Base-by-base conservation (phyloP, 139 green algal genomes). In the Choricystis sp. region DNA sequence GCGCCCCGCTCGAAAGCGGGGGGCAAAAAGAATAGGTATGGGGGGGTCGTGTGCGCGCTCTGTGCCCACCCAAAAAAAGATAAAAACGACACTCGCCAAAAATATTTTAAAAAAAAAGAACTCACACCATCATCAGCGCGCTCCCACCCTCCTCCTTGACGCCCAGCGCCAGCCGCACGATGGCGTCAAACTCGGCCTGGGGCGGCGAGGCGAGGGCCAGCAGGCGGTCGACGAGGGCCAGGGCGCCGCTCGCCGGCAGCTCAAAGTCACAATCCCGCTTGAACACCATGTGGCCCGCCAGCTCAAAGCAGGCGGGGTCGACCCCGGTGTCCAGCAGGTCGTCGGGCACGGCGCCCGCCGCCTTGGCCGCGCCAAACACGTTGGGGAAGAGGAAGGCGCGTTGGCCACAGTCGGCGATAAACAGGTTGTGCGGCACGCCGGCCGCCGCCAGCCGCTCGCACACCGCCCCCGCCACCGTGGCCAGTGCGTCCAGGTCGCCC, bases 371-470 rank as follows among this genome's bases (percentile, higher is more conserved):
- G 1, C 87, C 87, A 73, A 91, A 97, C 30, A 29, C 66, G 58
- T 91, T 91, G 64, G 74, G 77, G 66, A 77, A 89, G 0, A 99
- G 67, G 72, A 97, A 98, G 1, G 96, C 81, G 19, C 89, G 71
- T 22, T 70, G 67, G 30, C 94, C 94, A 29, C 76, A 74, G 68
- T 98, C 94, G 5, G 74, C 76, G 25, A 98, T 85, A 60, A 99
- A 78, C n/a, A 98, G 40, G 77, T 99, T 99, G 86, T 95, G 92
- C 1, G 94, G 90, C 25, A 94, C 73, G 69, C 96, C 94, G 49
- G 57, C 64, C 2, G 26, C 62, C 67, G 90, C 74, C 69, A 99
- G 77, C 3, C 65, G 56, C 58, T 82, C 31, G 70, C 83, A 92
- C 0, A 80, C 81, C 0, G 31, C 30, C 5, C 72, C 85, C 21